These are phyloP conservation scores for Tricholoma matsutake DNA, from an alignment of 768 basidiomycete species.

Conservation along the genomic window DNA sequence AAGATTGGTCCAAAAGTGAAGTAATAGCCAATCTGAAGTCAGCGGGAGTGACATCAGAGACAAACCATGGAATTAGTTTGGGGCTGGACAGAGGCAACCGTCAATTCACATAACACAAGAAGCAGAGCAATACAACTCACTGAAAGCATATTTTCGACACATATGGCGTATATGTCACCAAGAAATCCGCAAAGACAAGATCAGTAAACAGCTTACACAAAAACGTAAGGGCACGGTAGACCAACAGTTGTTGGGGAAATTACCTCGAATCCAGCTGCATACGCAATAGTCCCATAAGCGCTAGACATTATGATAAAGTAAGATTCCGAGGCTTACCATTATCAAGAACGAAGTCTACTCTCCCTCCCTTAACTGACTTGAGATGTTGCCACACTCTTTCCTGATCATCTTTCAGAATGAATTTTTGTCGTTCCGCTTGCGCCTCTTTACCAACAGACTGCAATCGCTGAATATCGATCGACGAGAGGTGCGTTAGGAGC, in stretches of 20 bases:
- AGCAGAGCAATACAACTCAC: conserved; percentile 45
- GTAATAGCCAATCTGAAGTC: conserved; percentile 69
- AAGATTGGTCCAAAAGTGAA: conserved; percentile 58
- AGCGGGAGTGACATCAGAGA: conserved; percentile 86
- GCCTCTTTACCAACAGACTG: conserved; percentile 83
- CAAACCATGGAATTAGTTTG: conserved; percentile 96
- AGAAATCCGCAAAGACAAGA: conserved; percentile 88
- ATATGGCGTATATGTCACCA: conserved; percentile 86
- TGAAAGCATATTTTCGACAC: conserved; percentile 86
- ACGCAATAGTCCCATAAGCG: neutral
- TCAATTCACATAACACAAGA: neutral
- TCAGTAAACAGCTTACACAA: conserved; percentile 80
- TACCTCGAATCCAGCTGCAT: conserved; percentile 87
- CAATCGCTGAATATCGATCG: conserved; percentile 76
- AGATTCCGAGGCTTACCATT: conserved; percentile 55
- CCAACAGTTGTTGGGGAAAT: neutral
- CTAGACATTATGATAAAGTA: neutral
- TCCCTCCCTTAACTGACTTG: conserved; percentile 46
- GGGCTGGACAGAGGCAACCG: conserved; percentile 47
- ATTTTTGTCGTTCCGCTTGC: conserved; percentile 69
- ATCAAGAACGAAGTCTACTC: conserved; percentile 88
- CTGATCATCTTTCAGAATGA: conserved; percentile 85
- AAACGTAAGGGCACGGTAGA: neutral
- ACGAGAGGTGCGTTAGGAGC: conserved; percentile 80
- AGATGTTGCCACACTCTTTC: conserved; percentile 71